Evolutionary conservation across 345 rosid species (phyloP), one percentile per base, ranked within the genome.

Genomic region (Reutealis trisperma): DNA sequence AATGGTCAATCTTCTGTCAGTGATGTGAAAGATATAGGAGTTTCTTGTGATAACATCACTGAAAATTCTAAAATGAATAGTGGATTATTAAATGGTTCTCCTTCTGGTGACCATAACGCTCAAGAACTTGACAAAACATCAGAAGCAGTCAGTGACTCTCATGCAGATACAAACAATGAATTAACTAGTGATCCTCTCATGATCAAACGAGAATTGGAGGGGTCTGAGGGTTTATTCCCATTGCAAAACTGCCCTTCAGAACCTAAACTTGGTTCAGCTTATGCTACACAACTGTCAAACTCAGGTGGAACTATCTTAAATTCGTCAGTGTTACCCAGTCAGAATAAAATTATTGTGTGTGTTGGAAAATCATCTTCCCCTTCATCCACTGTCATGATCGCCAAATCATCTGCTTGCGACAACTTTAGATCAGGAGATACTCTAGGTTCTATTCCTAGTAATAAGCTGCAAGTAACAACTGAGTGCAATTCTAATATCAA

Each of bases 281-380:
- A 63, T 77, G 75, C 81, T 24, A 86, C 85, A 79, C 94, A 82
- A 77, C 75, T 71, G 27, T 72, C 82, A 72, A 89, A 84, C 71
- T 72, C 86, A 30, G 77, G 73, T 67, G 83, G 80, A 81, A 78
- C 79, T 74, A 76, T 72, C 63, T 68, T 78, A 45, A 81, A 75
- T 74, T 76, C 89, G 22, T 71, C 69, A 55, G 82, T 80, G 69
- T 84, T 75, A 68, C 41, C 84, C 72, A 70, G 79, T 81, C 83
- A 75, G 77, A 84, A 24, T 71, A 89, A 88, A 85, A 70, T 80
- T 75, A 79, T 83, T 66, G 76, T 83, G 71, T 79, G 84, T 77
- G 80, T 81, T 74, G 91, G 89, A 58, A 91, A 88, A 73, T 77
- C 89, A 55, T 84, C 88, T 57, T 79, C 90, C 15, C 57, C 83